phyloP scores from a whole-genome alignment of 495 filamentous ascomycete genomes.

The Penicillium maclennaniae region DNA sequence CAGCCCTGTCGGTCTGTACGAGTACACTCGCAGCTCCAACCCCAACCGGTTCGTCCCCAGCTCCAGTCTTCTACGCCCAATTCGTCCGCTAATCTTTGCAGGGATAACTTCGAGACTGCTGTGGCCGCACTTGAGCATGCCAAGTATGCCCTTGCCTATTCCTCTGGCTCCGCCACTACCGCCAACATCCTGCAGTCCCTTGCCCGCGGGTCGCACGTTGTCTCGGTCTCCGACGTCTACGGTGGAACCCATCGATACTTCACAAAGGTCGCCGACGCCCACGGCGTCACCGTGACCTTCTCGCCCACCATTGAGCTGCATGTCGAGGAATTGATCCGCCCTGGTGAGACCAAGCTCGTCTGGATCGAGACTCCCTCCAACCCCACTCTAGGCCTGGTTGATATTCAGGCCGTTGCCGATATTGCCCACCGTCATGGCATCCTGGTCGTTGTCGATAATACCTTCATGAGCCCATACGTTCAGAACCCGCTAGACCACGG shows the following conservation, averaged over 20 bases:
- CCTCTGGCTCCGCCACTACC: conserved; percentile 91
- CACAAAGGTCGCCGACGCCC: conserved; percentile 92
- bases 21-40: conserved; percentile 89
- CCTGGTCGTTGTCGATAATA: conserved; percentile 96
- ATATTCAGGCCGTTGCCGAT: conserved; percentile 78
- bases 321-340: conserved; percentile 74
- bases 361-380: conserved; percentile 98
- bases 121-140: conserved; percentile 90
- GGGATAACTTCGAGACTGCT: conserved; percentile 85
- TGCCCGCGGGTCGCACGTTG: conserved; percentile 85
- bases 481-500: conserved; percentile 95
- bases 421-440: conserved; percentile 86
- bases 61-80: neutral
- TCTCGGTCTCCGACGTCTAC: conserved; percentile 96
- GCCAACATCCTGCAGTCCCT: conserved; percentile 90
- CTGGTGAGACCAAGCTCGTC: conserved; percentile 80
- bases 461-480: conserved; percentile 91
- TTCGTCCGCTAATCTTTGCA: conserved; percentile 15
- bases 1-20: conserved; percentile 77
- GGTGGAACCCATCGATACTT: conserved; percentile 98
- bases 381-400: conserved; percentile 85
- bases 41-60: conserved; percentile 66
- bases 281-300: conserved; percentile 93
- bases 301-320: conserved; percentile 85
- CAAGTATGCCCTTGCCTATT: conserved; percentile 89